Conservation (phyloP, 176 grass and related monocot genomes). For the Calamus simplicifolius region DNA sequence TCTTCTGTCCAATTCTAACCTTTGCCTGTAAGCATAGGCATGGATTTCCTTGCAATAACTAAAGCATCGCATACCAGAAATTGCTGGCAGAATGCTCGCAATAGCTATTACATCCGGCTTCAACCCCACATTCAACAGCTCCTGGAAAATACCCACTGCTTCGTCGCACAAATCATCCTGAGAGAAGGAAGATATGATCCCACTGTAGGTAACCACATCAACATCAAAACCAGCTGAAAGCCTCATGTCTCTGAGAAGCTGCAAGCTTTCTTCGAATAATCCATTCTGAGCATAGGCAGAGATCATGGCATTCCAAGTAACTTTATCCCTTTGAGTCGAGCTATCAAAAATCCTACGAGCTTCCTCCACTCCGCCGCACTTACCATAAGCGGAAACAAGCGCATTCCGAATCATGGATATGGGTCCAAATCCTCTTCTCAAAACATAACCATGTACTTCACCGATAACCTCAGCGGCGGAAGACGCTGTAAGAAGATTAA, state of each 20-base stretch:
- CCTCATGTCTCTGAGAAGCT: constrained; percentile 19
- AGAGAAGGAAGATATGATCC: constrained; percentile 24
- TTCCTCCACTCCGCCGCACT: constrained; percentile 3
- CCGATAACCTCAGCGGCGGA: not conserved
- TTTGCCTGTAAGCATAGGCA: constrained; percentile 10
- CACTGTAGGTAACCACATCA: constrained; percentile 21
- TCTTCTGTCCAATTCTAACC: constrained; percentile 8
- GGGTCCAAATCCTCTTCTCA: constrained; percentile 9
- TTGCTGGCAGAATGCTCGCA: constrained; percentile 20
- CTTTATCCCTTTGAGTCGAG: not conserved
- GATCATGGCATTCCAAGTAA: constrained; percentile 25
- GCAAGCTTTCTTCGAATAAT: constrained; percentile 16
- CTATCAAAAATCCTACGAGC: constrained; percentile 10
- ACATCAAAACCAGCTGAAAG: constrained; percentile 3
- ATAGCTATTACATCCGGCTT: constrained; percentile 18
- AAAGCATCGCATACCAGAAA: constrained; percentile 4
- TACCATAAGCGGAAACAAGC: constrained; percentile 18
- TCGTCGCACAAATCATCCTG: constrained; percentile 6
- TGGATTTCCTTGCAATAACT: constrained; percentile 21
- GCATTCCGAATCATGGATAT: constrained; percentile 10
- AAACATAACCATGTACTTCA: constrained; percentile 18
- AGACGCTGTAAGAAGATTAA: not conserved
- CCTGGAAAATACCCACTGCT: constrained; percentile 10
- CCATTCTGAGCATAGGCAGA: constrained; percentile 19
- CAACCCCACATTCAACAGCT: constrained; percentile 10